Percentiles rank a stretch among this genome's conserved stretches.
Evolutionary conservation across 2,329 filamentous ascomycete species (phyloP).

Genomic region (Orbilia ellipsospora): DNA sequence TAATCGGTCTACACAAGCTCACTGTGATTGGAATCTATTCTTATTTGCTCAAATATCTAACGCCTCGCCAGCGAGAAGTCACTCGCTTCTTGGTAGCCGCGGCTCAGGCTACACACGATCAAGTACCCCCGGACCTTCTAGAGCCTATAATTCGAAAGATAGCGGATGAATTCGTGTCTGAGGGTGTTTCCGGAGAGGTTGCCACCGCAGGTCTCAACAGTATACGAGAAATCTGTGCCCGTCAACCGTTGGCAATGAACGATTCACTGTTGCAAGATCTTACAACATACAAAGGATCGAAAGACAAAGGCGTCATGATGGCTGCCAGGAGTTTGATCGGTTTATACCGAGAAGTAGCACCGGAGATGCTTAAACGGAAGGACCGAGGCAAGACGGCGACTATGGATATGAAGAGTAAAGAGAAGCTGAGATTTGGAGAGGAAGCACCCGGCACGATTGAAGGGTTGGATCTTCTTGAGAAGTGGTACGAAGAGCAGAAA

Average conservation of each 20-base stretch:
- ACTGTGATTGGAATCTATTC: constrained; percentile 92
- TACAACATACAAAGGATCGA: constrained; percentile 94
- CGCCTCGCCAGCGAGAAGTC: constrained; percentile 85
- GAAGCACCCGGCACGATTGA: constrained; percentile 84
- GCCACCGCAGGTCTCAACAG: constrained; percentile 91
- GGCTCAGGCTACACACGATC: constrained; percentile 88
- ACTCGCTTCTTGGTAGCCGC: constrained; percentile 93
- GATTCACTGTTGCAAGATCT: constrained; percentile 95
- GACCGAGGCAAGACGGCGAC: constrained; percentile 92
- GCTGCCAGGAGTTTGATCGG: constrained; percentile 91
- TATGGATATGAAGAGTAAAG: constrained; percentile 80
- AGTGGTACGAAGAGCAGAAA: constrained; percentile 92
- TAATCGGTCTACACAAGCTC: constrained; percentile 92
- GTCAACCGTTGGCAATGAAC: constrained; percentile 95
- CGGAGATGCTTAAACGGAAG: constrained; percentile 86
- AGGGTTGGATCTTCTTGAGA: constrained; percentile 87
- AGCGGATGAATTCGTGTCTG: constrained; percentile 97
- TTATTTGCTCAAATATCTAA: constrained; percentile 91
- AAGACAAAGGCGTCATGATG: constrained; percentile 99
- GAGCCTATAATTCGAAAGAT: constrained; percentile 95
- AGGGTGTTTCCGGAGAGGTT: constrained; percentile 90
- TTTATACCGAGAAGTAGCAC: constrained; percentile 89
- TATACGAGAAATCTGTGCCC: constrained; percentile 90
- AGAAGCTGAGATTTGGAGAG: constrained; percentile 83
- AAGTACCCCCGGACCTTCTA: constrained; percentile 90